Evolutionary conservation across 345 rosid genomes (phyloP), one percentile per base, ranked within the genome.

Genomic region (Pistacia integerrima): DNA sequence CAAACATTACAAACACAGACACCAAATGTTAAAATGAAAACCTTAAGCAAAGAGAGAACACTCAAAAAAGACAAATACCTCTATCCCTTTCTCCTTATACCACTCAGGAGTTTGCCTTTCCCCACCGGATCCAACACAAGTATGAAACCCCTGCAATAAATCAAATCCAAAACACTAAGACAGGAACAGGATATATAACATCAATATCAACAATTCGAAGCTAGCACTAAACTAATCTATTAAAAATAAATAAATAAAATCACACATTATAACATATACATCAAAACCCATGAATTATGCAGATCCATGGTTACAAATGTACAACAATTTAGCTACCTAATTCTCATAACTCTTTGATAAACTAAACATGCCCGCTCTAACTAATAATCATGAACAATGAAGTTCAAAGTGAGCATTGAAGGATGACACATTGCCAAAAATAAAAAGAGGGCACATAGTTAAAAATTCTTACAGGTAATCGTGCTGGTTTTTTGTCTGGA

Each of bases 71-170:
- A 20, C 59, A 54, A 62, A 60, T 68, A 91, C 99, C 98, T 95
- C 98, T 69, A 95, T 95, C 67, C 99, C 98, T 86, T 95, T 95
- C 90, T 93, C 94, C 80, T 90, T 88, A 66, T 93, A 95, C 98
- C 98, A 93, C 6, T 93, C 97, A 1, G 97, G 91, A 77, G 93
- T 92, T 83, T 93, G 98, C 81, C 98, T 92, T 72, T 93, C 98
- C 35, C 97, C 99, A 62, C 98, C 98, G 74, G 96, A 89, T 76
- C 99, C 98, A 84, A 95, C 98, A 83, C 99, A 92, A 64, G 99
- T 95, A 81, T 95, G 99, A 85, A 95, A 95, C 18, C 99, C 97
- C 97, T 95, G 79, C 55, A 60, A 64, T 52, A 63, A 67, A 72
- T 74, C 67, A 69, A 73, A 72, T 54, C 58, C 38, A 72, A 14